A percentile compares a stretch with the other conserved stretches of the same genome.
phyloP scores from a whole-genome alignment of 2,329 filamentous ascomycete species.

The Aureobasidium sp. region DNA sequence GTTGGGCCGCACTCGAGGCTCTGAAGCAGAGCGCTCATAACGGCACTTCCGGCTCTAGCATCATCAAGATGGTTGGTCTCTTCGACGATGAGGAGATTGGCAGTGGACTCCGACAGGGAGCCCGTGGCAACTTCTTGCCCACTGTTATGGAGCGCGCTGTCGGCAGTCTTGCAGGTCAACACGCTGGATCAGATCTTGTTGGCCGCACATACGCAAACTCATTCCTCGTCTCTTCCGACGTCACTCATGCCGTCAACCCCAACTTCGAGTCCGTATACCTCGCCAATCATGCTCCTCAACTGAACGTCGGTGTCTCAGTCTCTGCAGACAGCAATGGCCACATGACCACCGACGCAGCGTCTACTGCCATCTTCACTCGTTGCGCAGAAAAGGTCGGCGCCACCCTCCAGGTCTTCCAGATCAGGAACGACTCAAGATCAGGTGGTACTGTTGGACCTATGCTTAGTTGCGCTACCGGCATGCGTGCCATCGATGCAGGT shows the following conservation, averaged over 20 bases:
- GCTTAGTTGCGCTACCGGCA: slow-evolving; percentile 70
- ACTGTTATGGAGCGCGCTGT: slow-evolving; percentile 71
- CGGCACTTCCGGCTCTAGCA: slow-evolving; percentile 47
- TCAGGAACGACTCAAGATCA: slow-evolving; percentile 80
- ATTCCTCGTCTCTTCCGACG: slow-evolving; percentile 87
- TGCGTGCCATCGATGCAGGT: slow-evolving; percentile 77
- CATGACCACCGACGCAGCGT: slow-evolving; percentile 90
- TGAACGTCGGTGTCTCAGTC: slow-evolving; percentile 81
- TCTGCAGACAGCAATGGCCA: slow-evolving; percentile 82
- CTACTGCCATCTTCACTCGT: slow-evolving; percentile 68
- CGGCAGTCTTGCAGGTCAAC: slow-evolving; percentile 50
- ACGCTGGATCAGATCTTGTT: slow-evolving; percentile 48
- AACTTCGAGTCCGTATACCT: slow-evolving; percentile 85
- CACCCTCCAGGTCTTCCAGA: slow-evolving; percentile 82
- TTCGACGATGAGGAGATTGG: slow-evolving; percentile 98
- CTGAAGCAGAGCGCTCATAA: slow-evolving; percentile 56
- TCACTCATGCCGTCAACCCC: slow-evolving; percentile 88
- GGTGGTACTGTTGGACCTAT: slow-evolving; percentile 95
- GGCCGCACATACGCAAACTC: slow-evolving; percentile 82
- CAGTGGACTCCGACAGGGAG: slow-evolving; percentile 81
- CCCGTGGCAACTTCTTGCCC: slow-evolving; percentile 79
- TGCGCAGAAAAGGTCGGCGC: slow-evolving; percentile 67
- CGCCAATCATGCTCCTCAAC: slow-evolving; percentile 71
- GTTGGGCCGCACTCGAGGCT: slow-evolving; percentile 79
- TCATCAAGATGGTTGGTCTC: slow-evolving; percentile 83